These are phyloP conservation scores for Russula foetens DNA, from an alignment of 768 basidiomycete genomes.

Conservation along the genomic window DNA sequence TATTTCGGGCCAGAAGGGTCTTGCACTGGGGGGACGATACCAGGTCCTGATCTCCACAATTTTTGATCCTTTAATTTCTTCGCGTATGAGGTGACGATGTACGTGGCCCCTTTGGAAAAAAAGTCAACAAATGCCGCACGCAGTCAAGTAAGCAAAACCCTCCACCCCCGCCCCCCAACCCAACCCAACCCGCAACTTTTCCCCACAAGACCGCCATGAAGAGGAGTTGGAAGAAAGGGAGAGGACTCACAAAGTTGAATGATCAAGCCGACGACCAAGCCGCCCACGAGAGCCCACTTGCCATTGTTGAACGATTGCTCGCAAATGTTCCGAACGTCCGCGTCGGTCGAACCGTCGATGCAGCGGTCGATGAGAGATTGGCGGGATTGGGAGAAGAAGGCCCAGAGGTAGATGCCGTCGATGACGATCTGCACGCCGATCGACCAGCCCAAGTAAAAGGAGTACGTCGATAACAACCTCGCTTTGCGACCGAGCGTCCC, in stretches of 20 bases:
- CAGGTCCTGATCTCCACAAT: not conserved
- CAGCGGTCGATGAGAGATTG: constrained; percentile 4
- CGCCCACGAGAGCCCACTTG: not conserved
- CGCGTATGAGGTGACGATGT: constrained; percentile 13
- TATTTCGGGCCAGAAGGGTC: not conserved
- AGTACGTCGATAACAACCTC: constrained; percentile 8
- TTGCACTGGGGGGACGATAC: not conserved
- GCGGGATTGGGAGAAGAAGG: constrained; percentile 5
- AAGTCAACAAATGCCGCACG: too few relatives aligned
- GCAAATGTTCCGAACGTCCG: not conserved
- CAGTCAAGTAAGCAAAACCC: too few relatives aligned
- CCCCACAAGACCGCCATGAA: too few relatives aligned
- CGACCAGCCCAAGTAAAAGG: constrained; percentile 3
- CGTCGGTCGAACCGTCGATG: constrained; percentile 12
- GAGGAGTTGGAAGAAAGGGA: not conserved
- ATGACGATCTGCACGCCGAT: constrained; percentile 3
- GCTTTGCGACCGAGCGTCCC: constrained; percentile 15
- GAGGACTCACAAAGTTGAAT: constrained; percentile 15
- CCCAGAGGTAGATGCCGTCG: not conserved
- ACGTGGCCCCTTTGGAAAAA: constrained; percentile 6
- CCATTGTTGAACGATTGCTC: not conserved
- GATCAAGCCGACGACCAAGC: not conserved
- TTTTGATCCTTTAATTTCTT: not conserved
- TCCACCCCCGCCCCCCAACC: too few relatives aligned
- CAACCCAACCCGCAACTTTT: too few relatives aligned